Percentiles rank a stretch among this genome's conserved stretches.
phyloP scores from a whole-genome alignment of 2,329 filamentous ascomycete species.

The Fusarium cyanostomum region DNA sequence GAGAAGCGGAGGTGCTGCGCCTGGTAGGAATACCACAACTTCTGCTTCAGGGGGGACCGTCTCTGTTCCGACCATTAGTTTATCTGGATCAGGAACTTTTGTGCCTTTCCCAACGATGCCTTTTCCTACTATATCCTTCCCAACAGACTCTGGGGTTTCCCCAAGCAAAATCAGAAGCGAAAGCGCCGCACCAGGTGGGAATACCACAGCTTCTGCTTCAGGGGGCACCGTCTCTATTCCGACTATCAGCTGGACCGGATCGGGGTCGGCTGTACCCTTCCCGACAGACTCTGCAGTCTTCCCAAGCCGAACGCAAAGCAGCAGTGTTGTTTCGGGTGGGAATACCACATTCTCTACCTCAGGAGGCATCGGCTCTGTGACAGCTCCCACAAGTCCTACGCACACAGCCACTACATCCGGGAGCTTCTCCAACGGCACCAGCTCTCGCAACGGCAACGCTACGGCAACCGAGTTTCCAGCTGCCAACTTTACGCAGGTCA shows the following conservation, averaged over 20 bases:
- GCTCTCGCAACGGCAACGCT: slow-evolving; percentile 13
- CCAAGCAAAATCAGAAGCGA: neutral
- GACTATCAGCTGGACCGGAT: slow-evolving; percentile 15
- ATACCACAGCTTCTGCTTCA: slow-evolving; percentile 12
- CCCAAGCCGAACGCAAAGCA: neutral
- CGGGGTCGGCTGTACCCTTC: slow-evolving; percentile 4
- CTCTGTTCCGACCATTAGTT: neutral
- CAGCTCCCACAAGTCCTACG: slow-evolving; percentile 26
- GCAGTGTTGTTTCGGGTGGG: neutral
- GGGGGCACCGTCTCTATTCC: slow-evolving; percentile 10
- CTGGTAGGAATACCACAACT: slow-evolving; percentile 7
- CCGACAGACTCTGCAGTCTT: neutral
- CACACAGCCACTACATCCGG: slow-evolving; percentile 4
- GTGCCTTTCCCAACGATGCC: neutral
- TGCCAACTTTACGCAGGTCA: slow-evolving; percentile 48
- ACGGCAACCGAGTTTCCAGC: slow-evolving; percentile 39
- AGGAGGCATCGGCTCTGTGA: slow-evolving; percentile 12
- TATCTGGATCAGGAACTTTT: neutral
- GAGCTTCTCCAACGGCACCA: slow-evolving; percentile 6
- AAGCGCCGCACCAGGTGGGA: neutral
- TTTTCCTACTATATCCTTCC: too few relatives aligned
- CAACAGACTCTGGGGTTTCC: neutral
- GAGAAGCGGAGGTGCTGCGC: neutral
- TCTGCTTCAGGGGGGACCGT: neutral
- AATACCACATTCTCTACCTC: neutral